These are phyloP conservation scores for Simmondsia chinensis DNA, from an alignment of 148 eudicot species.

Conservation along the genomic window DNA sequence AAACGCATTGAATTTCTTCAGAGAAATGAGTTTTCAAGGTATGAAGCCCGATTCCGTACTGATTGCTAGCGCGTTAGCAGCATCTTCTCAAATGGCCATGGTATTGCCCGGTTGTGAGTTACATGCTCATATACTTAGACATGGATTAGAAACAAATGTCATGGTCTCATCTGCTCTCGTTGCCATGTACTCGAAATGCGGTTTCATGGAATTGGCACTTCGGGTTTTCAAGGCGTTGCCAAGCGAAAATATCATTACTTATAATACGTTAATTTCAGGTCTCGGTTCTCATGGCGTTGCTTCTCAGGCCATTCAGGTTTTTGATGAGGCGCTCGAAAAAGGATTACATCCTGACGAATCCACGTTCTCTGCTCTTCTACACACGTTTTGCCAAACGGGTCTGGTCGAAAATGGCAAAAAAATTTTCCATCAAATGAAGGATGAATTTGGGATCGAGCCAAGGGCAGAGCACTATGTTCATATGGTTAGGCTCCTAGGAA, in stretches of 20 bases:
- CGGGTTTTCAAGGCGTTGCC: constrained; percentile 31
- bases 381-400: constrained; percentile 74
- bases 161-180: constrained; percentile 65
- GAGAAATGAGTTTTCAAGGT: constrained; percentile 39
- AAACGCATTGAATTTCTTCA: constrained; percentile 34
- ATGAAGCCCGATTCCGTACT: constrained; percentile 49
- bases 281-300: constrained; percentile 64
- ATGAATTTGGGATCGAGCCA: constrained; percentile 48
- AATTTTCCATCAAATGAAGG: constrained; percentile 41
- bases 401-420: constrained; percentile 45
- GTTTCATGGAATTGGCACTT: constrained; percentile 49
- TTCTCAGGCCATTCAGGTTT: constrained; percentile 37
- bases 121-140: constrained; percentile 63
- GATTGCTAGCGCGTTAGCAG: constrained; percentile 48
- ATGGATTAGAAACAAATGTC: constrained; percentile 35
- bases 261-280: constrained; percentile 51
- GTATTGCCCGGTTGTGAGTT: constrained; percentile 51
- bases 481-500: constrained; percentile 71
- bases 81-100: constrained; percentile 42
- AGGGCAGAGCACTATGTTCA: constrained; percentile 68
- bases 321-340: constrained; percentile 28
- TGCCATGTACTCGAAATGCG: constrained; percentile 83
- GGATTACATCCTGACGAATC: constrained; percentile 56
- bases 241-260: constrained; percentile 32
- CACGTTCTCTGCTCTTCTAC: constrained; percentile 67